These are phyloP conservation scores for Papiliotrema flavescens DNA, from an alignment of 1,284 basidiomycete species.

Conservation along the genomic window DNA sequence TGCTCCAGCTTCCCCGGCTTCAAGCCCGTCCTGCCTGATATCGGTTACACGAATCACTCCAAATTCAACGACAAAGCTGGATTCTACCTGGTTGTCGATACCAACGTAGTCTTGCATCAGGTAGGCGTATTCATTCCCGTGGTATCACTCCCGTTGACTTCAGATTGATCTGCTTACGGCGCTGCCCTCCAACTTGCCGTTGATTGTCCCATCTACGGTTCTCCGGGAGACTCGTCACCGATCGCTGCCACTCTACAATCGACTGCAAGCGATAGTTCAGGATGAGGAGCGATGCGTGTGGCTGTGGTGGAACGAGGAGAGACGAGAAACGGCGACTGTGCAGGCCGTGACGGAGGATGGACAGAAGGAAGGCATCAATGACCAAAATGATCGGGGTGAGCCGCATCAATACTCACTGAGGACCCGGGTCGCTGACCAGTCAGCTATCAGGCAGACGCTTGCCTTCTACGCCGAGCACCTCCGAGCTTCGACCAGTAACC, in stretches of 20 bases:
- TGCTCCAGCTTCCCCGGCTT: conserved; percentile 54
- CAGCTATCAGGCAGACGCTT: conserved; percentile 78
- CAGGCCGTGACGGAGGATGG: conserved; percentile 21
- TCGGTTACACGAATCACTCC: conserved; percentile 56
- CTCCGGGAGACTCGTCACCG: conserved; percentile 94
- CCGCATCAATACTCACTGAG: no score
- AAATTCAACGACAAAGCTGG: conserved; percentile 45
- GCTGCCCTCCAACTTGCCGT: conserved; percentile 64
- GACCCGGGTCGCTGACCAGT: conserved; percentile 1
- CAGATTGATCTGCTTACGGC: conserved; percentile 91
- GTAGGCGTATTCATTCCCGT: conserved; percentile 44
- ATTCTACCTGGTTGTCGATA: conserved; percentile 88
- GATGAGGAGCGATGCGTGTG: conserved; percentile 72
- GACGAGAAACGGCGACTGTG: conserved; percentile 55
- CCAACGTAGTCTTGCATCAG: conserved; percentile 92
- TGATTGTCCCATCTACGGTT: conserved; percentile 91
- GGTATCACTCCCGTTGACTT: neutral
- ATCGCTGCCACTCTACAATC: conserved; percentile 87
- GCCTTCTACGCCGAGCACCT: conserved; percentile 81
- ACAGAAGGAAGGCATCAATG: conserved; percentile 60
- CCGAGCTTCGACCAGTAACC: conserved; percentile 52
- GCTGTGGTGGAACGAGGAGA: conserved; percentile 90
- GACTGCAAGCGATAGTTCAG: conserved; percentile 74
- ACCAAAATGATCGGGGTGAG: conserved; percentile 84
- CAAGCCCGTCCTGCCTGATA: conserved; percentile 52